These are phyloP conservation scores for Tulasnella sp. DNA, from an alignment of 768 basidiomycete species.

Conservation along the genomic window DNA sequence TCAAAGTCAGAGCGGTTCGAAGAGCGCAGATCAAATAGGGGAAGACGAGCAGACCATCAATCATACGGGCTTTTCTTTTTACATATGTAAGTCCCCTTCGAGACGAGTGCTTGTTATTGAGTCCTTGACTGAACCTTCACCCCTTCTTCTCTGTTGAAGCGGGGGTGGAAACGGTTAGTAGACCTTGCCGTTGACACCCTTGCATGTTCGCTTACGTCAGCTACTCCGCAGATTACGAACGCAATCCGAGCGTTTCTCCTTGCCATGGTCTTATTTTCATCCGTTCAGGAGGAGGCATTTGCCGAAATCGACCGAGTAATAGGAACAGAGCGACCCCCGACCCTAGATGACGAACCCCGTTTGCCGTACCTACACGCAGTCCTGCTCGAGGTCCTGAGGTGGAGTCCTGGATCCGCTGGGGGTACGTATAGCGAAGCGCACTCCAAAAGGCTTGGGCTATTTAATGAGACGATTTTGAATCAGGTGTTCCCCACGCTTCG, in stretches of 20 bases:
- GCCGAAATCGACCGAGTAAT: constrained; percentile 39
- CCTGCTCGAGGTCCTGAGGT: constrained; percentile 28
- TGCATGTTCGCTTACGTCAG: no score
- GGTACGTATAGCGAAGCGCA: not conserved
- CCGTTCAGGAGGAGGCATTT: constrained; percentile 36
- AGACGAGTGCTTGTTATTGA: not conserved
- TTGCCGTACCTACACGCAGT: constrained; percentile 30
- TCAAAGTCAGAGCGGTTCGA: not conserved
- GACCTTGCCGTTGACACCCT: not conserved
- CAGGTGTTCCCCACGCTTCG: constrained; percentile 12
- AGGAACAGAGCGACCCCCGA: constrained; percentile 34
- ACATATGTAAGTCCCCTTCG: not conserved
- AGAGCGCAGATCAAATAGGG: not conserved
- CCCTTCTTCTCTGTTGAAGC: not conserved
- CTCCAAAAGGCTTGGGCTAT: not conserved
- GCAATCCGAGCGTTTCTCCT: constrained; percentile 25
- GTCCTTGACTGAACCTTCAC: no score
- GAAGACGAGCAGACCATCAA: not conserved
- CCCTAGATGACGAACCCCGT: constrained; percentile 28
- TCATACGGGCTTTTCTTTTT: not conserved
- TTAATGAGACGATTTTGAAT: not conserved
- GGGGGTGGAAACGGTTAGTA: not conserved
- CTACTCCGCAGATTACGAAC: constrained; percentile 28
- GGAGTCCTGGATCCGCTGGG: constrained; percentile 14
- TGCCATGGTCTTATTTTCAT: constrained; percentile 33